Evolutionary conservation across 2,329 filamentous ascomycete genomes (phyloP).

Genomic region (Pseudocercospora eumusae): DNA sequence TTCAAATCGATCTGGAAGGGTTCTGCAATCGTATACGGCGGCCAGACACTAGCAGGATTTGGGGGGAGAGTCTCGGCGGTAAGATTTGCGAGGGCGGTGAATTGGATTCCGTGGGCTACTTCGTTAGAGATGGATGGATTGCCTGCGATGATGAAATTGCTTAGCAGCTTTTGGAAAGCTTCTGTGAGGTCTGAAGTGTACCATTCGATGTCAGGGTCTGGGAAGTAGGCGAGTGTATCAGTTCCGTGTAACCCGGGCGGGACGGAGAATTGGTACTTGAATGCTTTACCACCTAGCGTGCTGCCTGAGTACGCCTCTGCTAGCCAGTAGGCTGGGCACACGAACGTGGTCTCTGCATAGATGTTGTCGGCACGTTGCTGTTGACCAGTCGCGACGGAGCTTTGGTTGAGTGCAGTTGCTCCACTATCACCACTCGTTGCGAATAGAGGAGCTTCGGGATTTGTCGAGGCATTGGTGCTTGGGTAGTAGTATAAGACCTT

Average conservation of each 20-base stretch:
- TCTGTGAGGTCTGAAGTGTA: constrained; percentile 30
- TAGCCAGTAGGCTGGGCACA: constrained; percentile 60
- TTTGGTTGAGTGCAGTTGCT: constrained; percentile 54
- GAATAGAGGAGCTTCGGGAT: constrained; percentile 32
- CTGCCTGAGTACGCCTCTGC: constrained; percentile 48
- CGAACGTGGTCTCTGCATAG: constrained; percentile 54
- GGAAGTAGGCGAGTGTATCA: constrained; percentile 45
- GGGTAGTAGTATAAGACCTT: constrained; percentile 45
- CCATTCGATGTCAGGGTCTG: constrained; percentile 21
- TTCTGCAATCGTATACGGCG: constrained; percentile 34
- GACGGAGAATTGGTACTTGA: constrained; percentile 55
- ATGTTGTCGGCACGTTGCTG: constrained; percentile 58
- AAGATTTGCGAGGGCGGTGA: not conserved
- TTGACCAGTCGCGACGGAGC: constrained; percentile 53
- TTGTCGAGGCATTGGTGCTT: constrained; percentile 34
- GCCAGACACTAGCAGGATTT: constrained; percentile 32
- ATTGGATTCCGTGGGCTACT: constrained; percentile 29
- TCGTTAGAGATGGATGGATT: constrained; percentile 46
- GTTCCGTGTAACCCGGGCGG: constrained; percentile 44
- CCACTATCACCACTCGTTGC: constrained; percentile 39
- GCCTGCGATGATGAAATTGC: constrained; percentile 50
- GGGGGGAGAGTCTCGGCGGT: constrained; percentile 29
- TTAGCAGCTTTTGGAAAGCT: constrained; percentile 48
- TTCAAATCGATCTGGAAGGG: constrained; percentile 51
- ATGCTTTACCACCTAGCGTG: constrained; percentile 38